phyloP scores from a whole-genome alignment of 768 basidiomycete genomes.

The Lepiota subincarnata region DNA sequence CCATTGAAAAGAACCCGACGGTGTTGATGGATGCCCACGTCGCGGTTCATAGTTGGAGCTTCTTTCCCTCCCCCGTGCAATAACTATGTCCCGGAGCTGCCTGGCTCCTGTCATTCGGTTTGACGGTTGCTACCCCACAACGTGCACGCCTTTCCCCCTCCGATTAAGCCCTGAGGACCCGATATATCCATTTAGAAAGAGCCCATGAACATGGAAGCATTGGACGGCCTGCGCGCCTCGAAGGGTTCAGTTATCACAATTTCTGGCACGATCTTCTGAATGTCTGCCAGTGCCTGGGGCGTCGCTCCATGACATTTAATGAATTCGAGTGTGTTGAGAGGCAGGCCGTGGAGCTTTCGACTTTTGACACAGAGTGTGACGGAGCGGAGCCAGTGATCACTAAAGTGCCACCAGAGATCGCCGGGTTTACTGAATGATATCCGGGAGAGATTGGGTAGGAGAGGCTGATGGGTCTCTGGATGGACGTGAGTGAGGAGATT shows the following conservation, averaged over 20 bases:
- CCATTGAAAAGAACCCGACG: too few relatives aligned
- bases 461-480: constrained; percentile 2
- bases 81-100: too few relatives aligned
- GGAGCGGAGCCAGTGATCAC: constrained; percentile 23
- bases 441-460: constrained; percentile 22
- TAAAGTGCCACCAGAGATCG: constrained; percentile 32
- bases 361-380: constrained; percentile 16
- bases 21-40: too few relatives aligned
- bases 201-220: neutral
- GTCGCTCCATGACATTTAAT: constrained; percentile 23
- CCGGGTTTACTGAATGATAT: constrained; percentile 29
- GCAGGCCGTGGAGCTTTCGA: constrained; percentile 13
- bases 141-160: too few relatives aligned
- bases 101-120: too few relatives aligned
- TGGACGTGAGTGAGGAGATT: constrained; percentile 14
- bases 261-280: constrained; percentile 9
- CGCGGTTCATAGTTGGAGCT: too few relatives aligned
- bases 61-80: too few relatives aligned
- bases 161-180: too few relatives aligned
- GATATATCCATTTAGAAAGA: neutral
- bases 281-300: neutral
- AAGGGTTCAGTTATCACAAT: constrained; percentile 10
- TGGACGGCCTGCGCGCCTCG: neutral
- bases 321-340: constrained; percentile 23
- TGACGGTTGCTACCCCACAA: too few relatives aligned